Base-by-base conservation (phyloP, 2,329 filamentous ascomycete genomes). In the Apiospora saccharicola region DNA sequence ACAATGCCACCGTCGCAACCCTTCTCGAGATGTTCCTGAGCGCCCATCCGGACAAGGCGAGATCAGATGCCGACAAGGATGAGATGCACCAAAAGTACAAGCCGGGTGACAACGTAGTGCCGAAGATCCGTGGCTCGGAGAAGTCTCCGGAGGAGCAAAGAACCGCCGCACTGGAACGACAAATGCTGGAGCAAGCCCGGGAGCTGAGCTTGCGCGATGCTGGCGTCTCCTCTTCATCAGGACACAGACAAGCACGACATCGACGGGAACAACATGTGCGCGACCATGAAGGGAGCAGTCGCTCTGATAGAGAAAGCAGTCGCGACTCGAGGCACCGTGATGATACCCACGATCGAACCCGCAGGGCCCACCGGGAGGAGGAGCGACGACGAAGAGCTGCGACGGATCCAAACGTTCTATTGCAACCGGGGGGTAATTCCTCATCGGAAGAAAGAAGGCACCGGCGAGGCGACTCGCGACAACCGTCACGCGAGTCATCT, bases 1-100 rank as follows among this genome's bases (percentile, higher is more conserved):
- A 94, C 79, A 97, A 98, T 88, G 94, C 96, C 72, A 95, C 93
- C 34, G 93, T 98, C 70, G 95, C 92, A 12, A 97, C 95, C 1
- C 86, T 98, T 67, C 85, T 99, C 73, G 96, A 98, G 71, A 96
- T 98, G 89, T 95, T 94, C 77, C 84, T 98, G 47, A 87, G 90
- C 37, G 91, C 93, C 64, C 94, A 97, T 78, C 96, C 96, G 1
- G 90, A 90, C 24, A 92, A 93, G 76, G 91, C 86, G 37, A 93
- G 92, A 79, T 87, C 90, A 0, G 86, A 88, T 0, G 86, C 89
- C 10, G 96, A 99, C 79, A 95, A 92, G 82, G 88, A 90, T 67
- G 93, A 95, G 75, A 91, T 96, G 84, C 89, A 89, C 46, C 85
- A 86, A 75, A 92, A 92, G 77, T 98, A 97, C 82, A 94, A 88